Base-by-base conservation (phyloP, 2,329 filamentous ascomycete genomes). In the Microsporum ferrugineum region DNA sequence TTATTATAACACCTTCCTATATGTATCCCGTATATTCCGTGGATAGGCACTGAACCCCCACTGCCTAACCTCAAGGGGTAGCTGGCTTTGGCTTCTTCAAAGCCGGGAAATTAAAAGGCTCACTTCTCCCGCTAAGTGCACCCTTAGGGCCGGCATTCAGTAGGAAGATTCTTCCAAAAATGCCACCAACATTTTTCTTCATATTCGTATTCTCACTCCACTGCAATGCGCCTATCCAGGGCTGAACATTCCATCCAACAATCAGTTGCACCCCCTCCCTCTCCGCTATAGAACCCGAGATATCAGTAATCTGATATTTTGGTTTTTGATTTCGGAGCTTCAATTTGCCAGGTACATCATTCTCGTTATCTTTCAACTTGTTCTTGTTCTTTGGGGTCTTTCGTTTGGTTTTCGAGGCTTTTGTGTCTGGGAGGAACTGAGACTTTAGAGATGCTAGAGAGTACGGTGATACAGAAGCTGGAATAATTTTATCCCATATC, bases 291-390 rank as follows among this genome's bases (percentile, higher is more conserved):
- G 85, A 86, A 63, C 91, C 88, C 8, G 82, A 83, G 8, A 92
- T 88, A 73, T 96, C 91, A 3, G 91, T 95, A 76, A 99, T 94
- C 72, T 96, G 91, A 79, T 99, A 99, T 76, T 99, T 99, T 2
- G 91, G 88, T 71, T 87, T 88, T 73, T 96, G 89, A 74, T 91
- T 91, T 71, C 85, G 84, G 66, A 97, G 81, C 61, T 84, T 82
- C 43, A 97, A 76, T 59, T 88, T 82, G 34, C 91, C 92, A 1
- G 75, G 74, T 5, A 66, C 67, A 6, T 63, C 29, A 5, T 64
- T 65, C 34, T 66, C 62, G 1, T 60, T 57, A 27, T 47, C 62
- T 49, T 60, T 66, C 23, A 39, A 65, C 38, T 65, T 64, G 10
- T 53, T 51, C 29, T 58, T 55, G 38, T 61, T 62, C 49, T 51